Evolutionary conservation across 306 rosid species (phyloP).

Genomic region (Amphicarpaea edgeworthii): DNA sequence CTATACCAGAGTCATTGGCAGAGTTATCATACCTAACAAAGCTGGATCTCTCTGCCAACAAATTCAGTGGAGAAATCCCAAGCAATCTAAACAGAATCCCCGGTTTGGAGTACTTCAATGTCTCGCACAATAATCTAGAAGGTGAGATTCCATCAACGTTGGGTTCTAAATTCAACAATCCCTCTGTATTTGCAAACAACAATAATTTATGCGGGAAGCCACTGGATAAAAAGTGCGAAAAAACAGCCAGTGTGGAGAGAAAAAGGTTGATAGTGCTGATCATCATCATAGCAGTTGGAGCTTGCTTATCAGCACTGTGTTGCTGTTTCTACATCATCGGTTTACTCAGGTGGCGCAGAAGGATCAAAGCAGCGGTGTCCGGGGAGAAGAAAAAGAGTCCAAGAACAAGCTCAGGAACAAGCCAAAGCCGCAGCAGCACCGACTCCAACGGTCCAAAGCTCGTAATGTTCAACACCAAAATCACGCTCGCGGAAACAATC

Average conservation of each 20-base stretch:
- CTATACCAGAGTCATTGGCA: conserved; percentile 12
- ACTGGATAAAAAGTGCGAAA: neutral
- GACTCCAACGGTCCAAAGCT: conserved; percentile 16
- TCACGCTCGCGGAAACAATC: conserved; percentile 19
- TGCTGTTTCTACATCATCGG: conserved; percentile 19
- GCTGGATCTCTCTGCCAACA: conserved; percentile 17
- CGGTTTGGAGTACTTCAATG: conserved; percentile 7
- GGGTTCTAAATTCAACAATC: conserved; percentile 13
- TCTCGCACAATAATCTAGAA: conserved; percentile 1
- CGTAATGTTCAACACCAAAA: conserved; percentile 21
- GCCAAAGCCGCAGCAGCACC: conserved; percentile 9
- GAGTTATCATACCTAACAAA: neutral
- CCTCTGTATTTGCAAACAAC: conserved; percentile 8
- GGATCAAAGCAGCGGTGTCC: conserved; percentile 10
- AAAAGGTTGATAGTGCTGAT: conserved; percentile 9
- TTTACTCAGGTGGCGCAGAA: conserved; percentile 16
- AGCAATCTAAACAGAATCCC: neutral
- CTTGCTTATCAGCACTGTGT: neutral
- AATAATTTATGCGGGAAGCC: conserved; percentile 12
- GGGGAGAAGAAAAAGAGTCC: conserved; percentile 29
- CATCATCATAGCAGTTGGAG: conserved; percentile 2
- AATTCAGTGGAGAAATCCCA: conserved; percentile 5
- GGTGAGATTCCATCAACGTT: conserved; percentile 14
- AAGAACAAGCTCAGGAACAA: conserved; percentile 6
- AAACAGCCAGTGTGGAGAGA: neutral